Base-by-base conservation (phyloP, 345 rosid species). In the Hevea brasiliensis region DNA sequence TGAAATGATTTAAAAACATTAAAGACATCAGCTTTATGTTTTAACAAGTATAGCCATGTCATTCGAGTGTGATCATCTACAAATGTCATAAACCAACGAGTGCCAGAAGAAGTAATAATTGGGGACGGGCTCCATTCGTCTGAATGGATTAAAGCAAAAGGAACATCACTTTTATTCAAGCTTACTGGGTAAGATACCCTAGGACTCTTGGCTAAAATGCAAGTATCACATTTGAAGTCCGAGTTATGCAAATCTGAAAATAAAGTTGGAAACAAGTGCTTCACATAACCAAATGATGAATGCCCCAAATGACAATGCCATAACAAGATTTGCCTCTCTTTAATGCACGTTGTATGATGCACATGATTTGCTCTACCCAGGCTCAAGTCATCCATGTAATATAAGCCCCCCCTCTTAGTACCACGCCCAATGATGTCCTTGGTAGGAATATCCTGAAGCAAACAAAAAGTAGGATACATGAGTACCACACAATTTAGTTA, bases 21-120 rank as follows among this genome's bases (percentile, higher is more conserved):
- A 41, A 21, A 45, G 0, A 68, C 60, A 0, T 78, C 74, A 78
- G 20, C 8, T 42, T 68, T 78, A 7, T 18, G 4, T 24, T 72
- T 67, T 3, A 67, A 1, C 0, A 67, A 9, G 23, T 72, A 73
- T 0, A 72, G 4, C 70, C 61, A 72, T 2, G 74, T 61, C 44
- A 72, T 72, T 0, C 37, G 17, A 1, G 40, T 67, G 8, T 4
- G 67, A 26, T 77, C 65, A 67, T 77, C 68, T 0, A 77, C 64
- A 72, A 77, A 67, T 0, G n/a, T 66, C 0, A 51, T 27, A 72
- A 72, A 72, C 68, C 58, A 67, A 3, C n/a, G 23, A 56, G 1
- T 1, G 0, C 44, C 54, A 58, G 0, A 58, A 3, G 7, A 0
- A 3, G 1, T 56, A 1, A 14, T 4, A 3, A 66, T 32, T 0